Percentiles rank a stretch among this genome's conserved stretches.
Evolutionary conservation across 495 filamentous ascomycete genomes (phyloP).

Genomic region (Aspergillus sparsus): DNA sequence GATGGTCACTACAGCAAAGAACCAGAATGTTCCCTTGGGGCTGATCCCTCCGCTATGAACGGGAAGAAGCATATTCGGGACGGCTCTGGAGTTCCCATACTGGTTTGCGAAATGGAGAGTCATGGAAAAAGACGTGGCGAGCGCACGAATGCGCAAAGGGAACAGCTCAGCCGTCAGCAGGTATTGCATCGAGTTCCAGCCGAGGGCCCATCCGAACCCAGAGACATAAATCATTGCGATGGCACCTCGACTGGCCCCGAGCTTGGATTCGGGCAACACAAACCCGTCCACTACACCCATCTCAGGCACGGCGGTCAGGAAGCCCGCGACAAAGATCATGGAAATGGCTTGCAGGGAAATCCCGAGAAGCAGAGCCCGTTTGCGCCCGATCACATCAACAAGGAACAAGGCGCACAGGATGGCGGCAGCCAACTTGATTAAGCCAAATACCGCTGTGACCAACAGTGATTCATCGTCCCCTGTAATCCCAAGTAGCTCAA

Average conservation of each 20-base stretch:
- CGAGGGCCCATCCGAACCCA: conserved; percentile 68
- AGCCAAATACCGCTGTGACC: conserved; percentile 68
- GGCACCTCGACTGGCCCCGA: conserved; percentile 51
- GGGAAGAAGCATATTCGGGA: conserved; percentile 56
- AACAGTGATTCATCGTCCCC: conserved; percentile 63
- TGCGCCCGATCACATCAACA: conserved; percentile 72
- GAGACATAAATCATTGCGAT: conserved; percentile 69
- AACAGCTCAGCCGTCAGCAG: conserved; percentile 75
- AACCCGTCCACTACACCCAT: conserved; percentile 40
- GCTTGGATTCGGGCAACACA: conserved; percentile 32
- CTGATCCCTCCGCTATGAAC: conserved; percentile 47
- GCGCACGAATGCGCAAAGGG: conserved; percentile 56
- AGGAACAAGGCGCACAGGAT: conserved; percentile 69
- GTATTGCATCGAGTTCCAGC: conserved; percentile 77
- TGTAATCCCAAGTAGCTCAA: conserved; percentile 62
- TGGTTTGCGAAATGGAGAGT: conserved; percentile 71
- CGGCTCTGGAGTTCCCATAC: conserved; percentile 62
- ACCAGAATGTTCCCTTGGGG: conserved; percentile 65
- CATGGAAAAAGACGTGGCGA: conserved; percentile 46
- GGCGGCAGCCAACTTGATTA: conserved; percentile 66
- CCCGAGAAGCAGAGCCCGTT: conserved; percentile 64
- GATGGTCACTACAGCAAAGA: conserved; percentile 63
- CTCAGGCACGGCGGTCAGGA: conserved; percentile 56
- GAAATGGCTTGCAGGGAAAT: conserved; percentile 62
- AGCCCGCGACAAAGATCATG: conserved; percentile 70